Evolutionary conservation across 2,329 filamentous ascomycete species (phyloP).

Genomic region (Sporothrix curviconia): DNA sequence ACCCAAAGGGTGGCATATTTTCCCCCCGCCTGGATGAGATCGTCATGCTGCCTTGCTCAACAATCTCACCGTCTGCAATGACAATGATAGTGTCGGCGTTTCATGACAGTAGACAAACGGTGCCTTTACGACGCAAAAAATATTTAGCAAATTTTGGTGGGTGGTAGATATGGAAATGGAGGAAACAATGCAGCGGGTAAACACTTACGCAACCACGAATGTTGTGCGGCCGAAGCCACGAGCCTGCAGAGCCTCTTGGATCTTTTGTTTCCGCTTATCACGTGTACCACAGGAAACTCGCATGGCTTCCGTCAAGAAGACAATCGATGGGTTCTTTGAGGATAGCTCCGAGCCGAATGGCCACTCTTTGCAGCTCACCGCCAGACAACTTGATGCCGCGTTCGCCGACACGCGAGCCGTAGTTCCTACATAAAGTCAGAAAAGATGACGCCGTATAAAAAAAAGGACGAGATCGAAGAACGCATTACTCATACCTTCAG

Average conservation of each 20-base stretch:
- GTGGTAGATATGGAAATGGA: no score
- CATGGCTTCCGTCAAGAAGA: slow-evolving; percentile 77
- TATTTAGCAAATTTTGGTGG: background rate
- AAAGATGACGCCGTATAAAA: no score
- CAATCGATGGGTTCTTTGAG: slow-evolving; percentile 67
- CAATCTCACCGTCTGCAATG: slow-evolving; percentile 53
- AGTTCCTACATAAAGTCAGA: no score
- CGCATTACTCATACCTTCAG: slow-evolving; percentile 33
- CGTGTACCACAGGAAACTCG: slow-evolving; percentile 70
- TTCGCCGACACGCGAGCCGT: slow-evolving; percentile 45
- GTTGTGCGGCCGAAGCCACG: slow-evolving; percentile 58
- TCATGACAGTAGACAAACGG: slow-evolving; percentile 64
- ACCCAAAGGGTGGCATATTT: slow-evolving; percentile 61
- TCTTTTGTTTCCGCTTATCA: slow-evolving; percentile 62
- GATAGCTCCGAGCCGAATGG: slow-evolving; percentile 65
- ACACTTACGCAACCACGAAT: slow-evolving; percentile 57
- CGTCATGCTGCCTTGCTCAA: slow-evolving; percentile 59
- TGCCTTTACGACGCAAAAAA: slow-evolving; percentile 38
- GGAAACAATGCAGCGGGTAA: background rate
- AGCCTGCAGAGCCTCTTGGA: slow-evolving; percentile 53
- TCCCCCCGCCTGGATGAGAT: slow-evolving; percentile 50
- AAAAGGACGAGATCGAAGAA: no score
- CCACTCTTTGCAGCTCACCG: slow-evolving; percentile 59
- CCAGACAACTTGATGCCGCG: slow-evolving; percentile 56
- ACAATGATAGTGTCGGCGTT: slow-evolving; percentile 63